Conservation (phyloP, 2,329 filamentous ascomycete species). For the Exophiala dermatitidis region DNA sequence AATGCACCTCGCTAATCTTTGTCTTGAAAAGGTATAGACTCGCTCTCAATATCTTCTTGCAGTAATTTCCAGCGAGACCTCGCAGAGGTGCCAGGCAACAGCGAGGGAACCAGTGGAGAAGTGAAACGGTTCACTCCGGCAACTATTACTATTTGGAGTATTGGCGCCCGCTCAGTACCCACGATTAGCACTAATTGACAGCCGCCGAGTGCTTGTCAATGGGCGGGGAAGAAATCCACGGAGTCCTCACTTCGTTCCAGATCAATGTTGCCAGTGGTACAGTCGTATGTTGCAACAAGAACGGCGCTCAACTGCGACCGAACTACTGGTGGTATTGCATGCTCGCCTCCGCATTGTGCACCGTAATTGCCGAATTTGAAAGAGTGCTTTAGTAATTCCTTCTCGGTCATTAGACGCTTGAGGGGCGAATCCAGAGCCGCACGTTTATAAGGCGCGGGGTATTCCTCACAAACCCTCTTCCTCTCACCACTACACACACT, state of each 20-base stretch:
- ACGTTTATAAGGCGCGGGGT: background rate
- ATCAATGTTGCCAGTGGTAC: background rate
- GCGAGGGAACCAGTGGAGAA: background rate
- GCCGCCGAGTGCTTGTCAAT: background rate
- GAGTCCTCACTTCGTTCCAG: background rate
- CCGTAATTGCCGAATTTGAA: background rate
- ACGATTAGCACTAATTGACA: background rate
- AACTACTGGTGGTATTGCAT: too few species aligned
- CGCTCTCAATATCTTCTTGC: background rate
- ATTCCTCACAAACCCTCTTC: background rate
- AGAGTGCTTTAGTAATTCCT: background rate
- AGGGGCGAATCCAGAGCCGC: background rate
- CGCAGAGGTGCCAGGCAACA: background rate
- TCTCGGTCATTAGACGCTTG: background rate
- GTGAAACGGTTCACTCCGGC: background rate
- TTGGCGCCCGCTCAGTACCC: background rate
- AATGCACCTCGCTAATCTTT: background rate
- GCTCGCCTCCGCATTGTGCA: background rate
- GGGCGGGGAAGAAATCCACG: background rate
- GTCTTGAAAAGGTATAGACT: background rate
- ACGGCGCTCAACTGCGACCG: too few species aligned
- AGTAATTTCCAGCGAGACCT: background rate
- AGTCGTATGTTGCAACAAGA: too few species aligned
- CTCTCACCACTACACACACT: background rate
- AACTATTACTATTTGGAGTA: background rate